phyloP scores from a whole-genome alignment of 2,329 filamentous ascomycete species.

The Torrubiella hemipterigena region DNA sequence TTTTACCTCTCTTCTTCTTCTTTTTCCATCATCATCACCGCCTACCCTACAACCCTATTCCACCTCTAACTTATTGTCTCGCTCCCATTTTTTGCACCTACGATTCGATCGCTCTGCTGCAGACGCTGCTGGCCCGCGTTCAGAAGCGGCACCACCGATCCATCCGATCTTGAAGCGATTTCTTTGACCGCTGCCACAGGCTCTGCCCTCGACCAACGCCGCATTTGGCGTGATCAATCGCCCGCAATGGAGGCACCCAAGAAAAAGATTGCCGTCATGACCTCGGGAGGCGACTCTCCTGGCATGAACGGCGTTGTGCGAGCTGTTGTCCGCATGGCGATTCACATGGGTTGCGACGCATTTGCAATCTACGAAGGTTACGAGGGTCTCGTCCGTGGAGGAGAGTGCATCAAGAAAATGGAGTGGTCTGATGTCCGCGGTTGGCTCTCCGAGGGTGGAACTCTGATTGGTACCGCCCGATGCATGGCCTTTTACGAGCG shows the following conservation, averaged over 20 bases:
- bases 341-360: slow-evolving; percentile 70
- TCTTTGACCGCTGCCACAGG: no score
- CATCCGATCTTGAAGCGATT: no score
- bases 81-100: no score
- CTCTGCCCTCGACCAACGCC: no score
- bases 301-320: slow-evolving; percentile 91
- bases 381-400: slow-evolving; percentile 84
- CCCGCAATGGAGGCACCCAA: slow-evolving; percentile 25
- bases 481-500: slow-evolving; percentile 90
- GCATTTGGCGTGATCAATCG: no score
- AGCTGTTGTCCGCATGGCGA: slow-evolving; percentile 82
- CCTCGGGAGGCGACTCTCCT: slow-evolving; percentile 84
- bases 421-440: slow-evolving; percentile 89
- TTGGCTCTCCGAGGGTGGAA: slow-evolving; percentile 88
- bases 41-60: no score
- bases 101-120: no score
- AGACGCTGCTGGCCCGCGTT: no score
- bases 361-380: slow-evolving; percentile 89
- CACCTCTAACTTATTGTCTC: no score
- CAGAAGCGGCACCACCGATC: no score
- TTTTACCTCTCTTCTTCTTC: no score
- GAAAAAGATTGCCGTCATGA: slow-evolving; percentile 80
- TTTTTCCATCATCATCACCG: no score
- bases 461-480: slow-evolving; percentile 87
- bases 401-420: slow-evolving; percentile 78